phyloP scores from a whole-genome alignment of 371 early-diverging fungal genomes.

The Mortierella sp. region DNA sequence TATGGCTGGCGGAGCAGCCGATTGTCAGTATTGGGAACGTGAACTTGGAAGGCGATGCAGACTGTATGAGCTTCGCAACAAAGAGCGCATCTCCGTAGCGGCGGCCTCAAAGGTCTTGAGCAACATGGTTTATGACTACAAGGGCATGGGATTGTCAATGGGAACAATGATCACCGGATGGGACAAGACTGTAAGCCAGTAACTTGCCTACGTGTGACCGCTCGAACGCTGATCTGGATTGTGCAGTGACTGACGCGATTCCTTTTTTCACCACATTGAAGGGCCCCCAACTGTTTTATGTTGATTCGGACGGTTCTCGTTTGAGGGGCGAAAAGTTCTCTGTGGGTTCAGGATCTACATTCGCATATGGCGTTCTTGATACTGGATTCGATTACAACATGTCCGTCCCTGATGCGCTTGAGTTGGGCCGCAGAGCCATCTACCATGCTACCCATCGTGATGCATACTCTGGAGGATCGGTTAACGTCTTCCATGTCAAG shows the following conservation, averaged over 20 bases:
- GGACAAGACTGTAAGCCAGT: constrained; percentile 85
- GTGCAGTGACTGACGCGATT: too few relatives aligned
- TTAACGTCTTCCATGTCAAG: constrained; percentile 96
- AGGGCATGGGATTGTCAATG: constrained; percentile 99
- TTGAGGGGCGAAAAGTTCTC: constrained; percentile 95
- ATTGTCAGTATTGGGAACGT: constrained; percentile 99
- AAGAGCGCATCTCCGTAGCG: constrained; percentile 98
- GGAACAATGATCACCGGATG: constrained; percentile 99
- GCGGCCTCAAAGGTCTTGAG: constrained; percentile 98
- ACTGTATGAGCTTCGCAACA: constrained; percentile 96
- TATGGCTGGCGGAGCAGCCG: constrained; percentile 99
- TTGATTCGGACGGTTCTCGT: constrained; percentile 97
- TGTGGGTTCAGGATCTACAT: constrained; percentile 98
- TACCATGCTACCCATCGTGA: constrained; percentile 99
- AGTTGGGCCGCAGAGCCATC: constrained; percentile 96
- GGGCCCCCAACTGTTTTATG: constrained; percentile 98
- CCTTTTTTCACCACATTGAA: constrained; percentile 24
- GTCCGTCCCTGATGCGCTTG: constrained; percentile 93
- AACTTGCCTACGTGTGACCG: neutral
- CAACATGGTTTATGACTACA: constrained; percentile 98
- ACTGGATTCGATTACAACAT: constrained; percentile 92
- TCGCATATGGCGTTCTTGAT: constrained; percentile 98
- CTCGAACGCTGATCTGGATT: too few relatives aligned
- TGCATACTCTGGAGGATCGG: constrained; percentile 98
- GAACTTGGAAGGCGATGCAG: constrained; percentile 97